Conservation (phyloP, 768 basidiomycete genomes). For the Leccinum arenicola region DNA sequence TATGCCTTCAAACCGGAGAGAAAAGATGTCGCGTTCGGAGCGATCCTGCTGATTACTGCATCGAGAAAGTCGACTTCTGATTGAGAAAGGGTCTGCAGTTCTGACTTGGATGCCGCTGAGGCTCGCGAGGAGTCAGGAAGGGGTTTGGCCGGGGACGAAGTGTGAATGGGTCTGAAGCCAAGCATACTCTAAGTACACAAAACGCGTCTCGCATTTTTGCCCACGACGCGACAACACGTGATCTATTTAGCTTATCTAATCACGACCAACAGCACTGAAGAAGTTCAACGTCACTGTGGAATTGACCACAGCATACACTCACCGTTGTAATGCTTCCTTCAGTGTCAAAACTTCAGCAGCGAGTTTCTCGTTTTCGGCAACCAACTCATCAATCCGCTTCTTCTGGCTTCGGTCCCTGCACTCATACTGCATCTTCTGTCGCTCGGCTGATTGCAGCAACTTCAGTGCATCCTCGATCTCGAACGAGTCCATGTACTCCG, state of each 20-base stretch:
- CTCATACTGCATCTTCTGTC: slow-evolving; percentile 24
- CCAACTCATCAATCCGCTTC: slow-evolving; percentile 19
- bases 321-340: slow-evolving; percentile 18
- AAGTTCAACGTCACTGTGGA: too few relatives aligned
- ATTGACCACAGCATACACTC: background rate
- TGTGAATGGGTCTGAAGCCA: slow-evolving; percentile 45
- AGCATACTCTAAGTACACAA: slow-evolving; percentile 28
- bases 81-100: slow-evolving; percentile 48
- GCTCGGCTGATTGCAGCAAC: slow-evolving; percentile 15
- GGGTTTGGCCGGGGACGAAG: slow-evolving; percentile 45
- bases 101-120: slow-evolving; percentile 41
- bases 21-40: slow-evolving; percentile 69
- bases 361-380: slow-evolving; percentile 17
- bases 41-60: slow-evolving; percentile 67
- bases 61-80: slow-evolving; percentile 72
- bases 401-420: slow-evolving; percentile 23
- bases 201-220: slow-evolving; percentile 20
- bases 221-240: slow-evolving; percentile 29
- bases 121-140: slow-evolving; percentile 40
- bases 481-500: slow-evolving; percentile 29
- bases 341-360: slow-evolving; percentile 14
- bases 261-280: background rate
- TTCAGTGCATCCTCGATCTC: slow-evolving; percentile 18
- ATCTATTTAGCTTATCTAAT: slow-evolving; percentile 25
- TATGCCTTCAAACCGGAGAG: slow-evolving; percentile 83